These are phyloP conservation scores for Microbotryum saponariae DNA, from an alignment of 1,284 basidiomycete genomes.

Conservation along the genomic window DNA sequence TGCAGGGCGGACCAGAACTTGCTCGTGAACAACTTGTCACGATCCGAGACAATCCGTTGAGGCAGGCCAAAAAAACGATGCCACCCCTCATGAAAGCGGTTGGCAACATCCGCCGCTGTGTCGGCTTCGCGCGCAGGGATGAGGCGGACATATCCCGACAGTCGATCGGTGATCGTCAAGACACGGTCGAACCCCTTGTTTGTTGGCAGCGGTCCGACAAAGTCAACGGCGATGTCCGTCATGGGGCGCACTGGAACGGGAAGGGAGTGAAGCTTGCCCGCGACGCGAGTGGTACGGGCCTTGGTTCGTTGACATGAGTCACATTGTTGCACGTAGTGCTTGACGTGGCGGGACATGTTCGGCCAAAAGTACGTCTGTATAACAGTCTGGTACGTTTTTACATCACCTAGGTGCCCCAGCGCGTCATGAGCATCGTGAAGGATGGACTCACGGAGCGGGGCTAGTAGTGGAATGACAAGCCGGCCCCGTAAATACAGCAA, in stretches of 20 bases:
- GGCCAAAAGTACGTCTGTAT: constrained; percentile 45
- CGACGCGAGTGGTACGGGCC: constrained; percentile 1
- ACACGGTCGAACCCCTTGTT: constrained; percentile 43
- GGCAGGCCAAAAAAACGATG: constrained; percentile 43
- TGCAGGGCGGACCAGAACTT: constrained; percentile 35
- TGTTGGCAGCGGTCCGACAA: constrained; percentile 42
- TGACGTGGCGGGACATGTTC: constrained; percentile 36
- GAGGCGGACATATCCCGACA: constrained; percentile 43
- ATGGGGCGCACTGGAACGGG: constrained; percentile 3
- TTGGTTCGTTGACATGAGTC: constrained; percentile 20
- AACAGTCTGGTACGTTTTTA: constrained; percentile 41
- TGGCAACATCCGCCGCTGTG: constrained; percentile 33
- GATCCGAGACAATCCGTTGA: no score
- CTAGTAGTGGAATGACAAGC: constrained; percentile 34
- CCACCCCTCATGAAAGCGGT: constrained; percentile 32
- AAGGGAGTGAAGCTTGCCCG: constrained; percentile 13
- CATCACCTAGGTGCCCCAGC: constrained; percentile 43
- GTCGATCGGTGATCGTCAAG: constrained; percentile 42
- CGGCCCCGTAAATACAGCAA: no score
- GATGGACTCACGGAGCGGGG: constrained; percentile 31
- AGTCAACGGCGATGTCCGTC: no score
- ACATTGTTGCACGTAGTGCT: constrained; percentile 9
- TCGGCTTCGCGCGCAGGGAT: constrained; percentile 33
- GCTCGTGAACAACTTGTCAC: constrained; percentile 34
- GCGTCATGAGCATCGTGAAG: constrained; percentile 38